Base-by-base conservation (phyloP, 768 basidiomycete genomes). In the Kwoniella botswanensis region DNA sequence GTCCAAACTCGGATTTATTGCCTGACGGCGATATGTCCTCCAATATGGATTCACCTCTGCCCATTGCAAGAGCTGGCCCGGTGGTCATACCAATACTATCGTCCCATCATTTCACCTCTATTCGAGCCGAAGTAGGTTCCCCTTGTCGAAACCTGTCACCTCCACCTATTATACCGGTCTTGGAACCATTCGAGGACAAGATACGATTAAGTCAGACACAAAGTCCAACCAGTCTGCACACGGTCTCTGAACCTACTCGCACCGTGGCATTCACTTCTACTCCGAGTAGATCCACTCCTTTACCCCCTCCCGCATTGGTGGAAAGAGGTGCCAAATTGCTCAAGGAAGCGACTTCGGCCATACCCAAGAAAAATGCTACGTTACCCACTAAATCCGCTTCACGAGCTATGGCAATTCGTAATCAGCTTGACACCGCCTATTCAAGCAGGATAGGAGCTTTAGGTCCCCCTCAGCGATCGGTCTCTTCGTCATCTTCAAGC, bases 51-150 rank as follows among this genome's bases (percentile, higher is more conserved):
- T 80, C 76, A 2, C 76, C 79, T 21, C 43, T 80, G 18, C 76
- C 76, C 2, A 10, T 78, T 2, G 69, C 67, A 41, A 70, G 79
- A 58, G 79, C 70, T 12, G 79, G 79, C 17, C 77, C 76, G 6
- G 77, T 80, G 35, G 62, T 80, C 55, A 78, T 80, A 29, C 79
- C 79, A 4, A 53, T 50, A 18, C 42, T 77, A 12, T 26, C 67
- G 3, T 55, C 53, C 22, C 72, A 76, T 55, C 50, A 64, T 29
- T 43, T 64, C 6, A 24, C 46, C 26, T 60, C 73, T 0, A 76
- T 78, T 18, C 71, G 72, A 15, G 74, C 76, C 18, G 78, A 77
- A 26, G 50, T 55, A 13, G 62, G 67, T 21, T 78, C 77, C 9
- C 79, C 79, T 4, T 78, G 66, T 50, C 72, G 77, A 4, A 2